Evolutionary conservation across 768 basidiomycete species (phyloP), one percentile per base, ranked within the genome.

Genomic region (Tricholoma saponaceum): DNA sequence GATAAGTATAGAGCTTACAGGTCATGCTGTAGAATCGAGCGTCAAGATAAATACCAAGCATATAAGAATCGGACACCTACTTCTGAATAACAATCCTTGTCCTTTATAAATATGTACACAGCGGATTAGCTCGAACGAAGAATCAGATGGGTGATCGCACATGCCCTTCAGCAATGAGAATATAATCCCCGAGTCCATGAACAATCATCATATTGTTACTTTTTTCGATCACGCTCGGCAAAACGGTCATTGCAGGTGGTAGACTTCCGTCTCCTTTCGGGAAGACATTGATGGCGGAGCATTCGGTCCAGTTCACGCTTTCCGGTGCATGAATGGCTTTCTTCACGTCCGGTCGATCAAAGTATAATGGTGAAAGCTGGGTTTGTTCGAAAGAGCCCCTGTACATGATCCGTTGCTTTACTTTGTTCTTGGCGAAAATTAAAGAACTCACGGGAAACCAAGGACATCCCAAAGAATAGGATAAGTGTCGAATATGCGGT

Each of bases 381-480:
- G 65, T 63, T 28, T 89, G 74, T 2, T 65, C 60, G 70, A 83
- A 85, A 0, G 84, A 80, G 9, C 84, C 85, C 2, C 84, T 86
- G 63, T 13, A 13, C 10, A 20, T 14, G 16, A 5, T 28, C 28
- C 35, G 28, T 4, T 13, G 12, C 18, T 16, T 22, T 64, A 4
- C 32, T n/a, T 37, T 37, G 5, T 12, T 10, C 30, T 20, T 55
- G 25, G 44, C 16, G 4, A 14, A 14, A 22, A 3, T 18, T 43
- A 2, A 44, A 10, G 33, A 51, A 30, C 83, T 32, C 63, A 87
- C 83, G 89, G 88, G 79, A 87, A 90, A n/a, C 88, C 89, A 28
- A 90, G 84, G 5, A 90, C 87, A 59, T 90, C 89, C 89, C 87
- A 90, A 12, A 86, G 72, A 43, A 87, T 76, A 0, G 88, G 89